These are phyloP conservation scores for Melastoma malabathricum DNA, from an alignment of 345 rosid species.

Conservation along the genomic window DNA sequence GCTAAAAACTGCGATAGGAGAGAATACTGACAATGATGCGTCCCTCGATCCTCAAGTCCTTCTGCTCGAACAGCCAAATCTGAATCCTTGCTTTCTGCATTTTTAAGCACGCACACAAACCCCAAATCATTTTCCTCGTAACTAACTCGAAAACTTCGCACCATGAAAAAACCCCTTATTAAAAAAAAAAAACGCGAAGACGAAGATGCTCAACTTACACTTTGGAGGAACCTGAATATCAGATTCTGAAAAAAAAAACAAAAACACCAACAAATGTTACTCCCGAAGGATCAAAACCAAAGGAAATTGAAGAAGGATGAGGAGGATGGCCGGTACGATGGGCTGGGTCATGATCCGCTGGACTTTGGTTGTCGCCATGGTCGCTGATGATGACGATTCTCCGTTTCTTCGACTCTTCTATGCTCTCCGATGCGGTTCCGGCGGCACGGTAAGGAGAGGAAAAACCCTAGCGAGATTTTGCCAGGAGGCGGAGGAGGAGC, in stretches of 20 bases:
- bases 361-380: slow-evolving; percentile 49
- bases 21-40: slow-evolving; percentile 37
- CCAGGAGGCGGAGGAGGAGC: no score
- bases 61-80: slow-evolving; percentile 98
- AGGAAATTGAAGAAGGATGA: neutral
- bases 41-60: slow-evolving; percentile 86
- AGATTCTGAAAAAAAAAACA: slow-evolving; percentile 38
- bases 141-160: neutral
- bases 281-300: neutral
- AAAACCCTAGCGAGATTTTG: slow-evolving; percentile 4
- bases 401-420: neutral
- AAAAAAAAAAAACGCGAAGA: neutral
- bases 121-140: neutral
- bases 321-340: slow-evolving; percentile 20
- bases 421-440: neutral
- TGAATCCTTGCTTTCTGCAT: slow-evolving; percentile 86
- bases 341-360: slow-evolving; percentile 54
- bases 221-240: slow-evolving; percentile 92
- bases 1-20: neutral
- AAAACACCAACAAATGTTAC: neutral
- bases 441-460: neutral
- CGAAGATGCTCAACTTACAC: slow-evolving; percentile 32
- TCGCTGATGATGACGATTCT: slow-evolving; percentile 2
- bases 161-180: no score
- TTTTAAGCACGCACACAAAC: slow-evolving; percentile 1